phyloP scores from a whole-genome alignment of 2,329 filamentous ascomycete species.

The Alternaria sp. region DNA sequence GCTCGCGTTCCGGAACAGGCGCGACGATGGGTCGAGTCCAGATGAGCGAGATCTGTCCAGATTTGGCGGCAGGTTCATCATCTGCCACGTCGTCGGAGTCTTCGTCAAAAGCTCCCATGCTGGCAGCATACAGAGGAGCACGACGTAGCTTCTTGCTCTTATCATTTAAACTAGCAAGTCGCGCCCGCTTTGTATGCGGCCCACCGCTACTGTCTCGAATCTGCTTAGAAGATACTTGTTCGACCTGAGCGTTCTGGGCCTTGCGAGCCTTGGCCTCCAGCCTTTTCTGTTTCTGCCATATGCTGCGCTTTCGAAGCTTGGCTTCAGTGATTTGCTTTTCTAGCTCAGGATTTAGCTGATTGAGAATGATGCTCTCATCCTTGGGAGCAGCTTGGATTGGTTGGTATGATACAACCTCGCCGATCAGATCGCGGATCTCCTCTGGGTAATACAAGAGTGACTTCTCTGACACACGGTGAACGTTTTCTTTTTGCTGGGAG shows the following conservation, averaged over 20 bases:
- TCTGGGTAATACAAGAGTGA: constrained; percentile 45
- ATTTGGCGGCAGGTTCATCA: constrained; percentile 11
- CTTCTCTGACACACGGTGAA: constrained; percentile 22
- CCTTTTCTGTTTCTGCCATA: constrained; percentile 28
- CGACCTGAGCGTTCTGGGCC: constrained; percentile 31
- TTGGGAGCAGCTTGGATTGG: constrained; percentile 34
- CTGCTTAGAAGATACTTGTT: constrained; percentile 23
- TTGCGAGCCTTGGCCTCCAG: constrained; percentile 28
- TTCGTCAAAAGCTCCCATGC: constrained; percentile 12
- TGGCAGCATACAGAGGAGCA: constrained; percentile 16
- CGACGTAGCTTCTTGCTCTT: constrained; percentile 32
- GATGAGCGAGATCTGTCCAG: constrained; percentile 21
- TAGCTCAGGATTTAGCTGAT: constrained; percentile 31
- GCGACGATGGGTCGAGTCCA: constrained; percentile 16
- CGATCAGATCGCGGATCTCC: constrained; percentile 39
- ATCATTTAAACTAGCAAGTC: constrained; percentile 42
- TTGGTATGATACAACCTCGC: constrained; percentile 29
- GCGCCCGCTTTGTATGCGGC: constrained; percentile 26
- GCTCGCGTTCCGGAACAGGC: constrained; percentile 11
- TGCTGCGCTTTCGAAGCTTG: constrained; percentile 21
- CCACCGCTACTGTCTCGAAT: constrained; percentile 6
- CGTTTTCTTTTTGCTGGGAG: constrained; percentile 27
- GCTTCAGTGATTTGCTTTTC: constrained; percentile 33
- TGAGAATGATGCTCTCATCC: constrained; percentile 40
- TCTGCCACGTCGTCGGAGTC: constrained; percentile 17